Evolutionary conservation across 371 early-diverging fungal species (phyloP).

Genomic region (Apophysomyces trapeziformis): DNA sequence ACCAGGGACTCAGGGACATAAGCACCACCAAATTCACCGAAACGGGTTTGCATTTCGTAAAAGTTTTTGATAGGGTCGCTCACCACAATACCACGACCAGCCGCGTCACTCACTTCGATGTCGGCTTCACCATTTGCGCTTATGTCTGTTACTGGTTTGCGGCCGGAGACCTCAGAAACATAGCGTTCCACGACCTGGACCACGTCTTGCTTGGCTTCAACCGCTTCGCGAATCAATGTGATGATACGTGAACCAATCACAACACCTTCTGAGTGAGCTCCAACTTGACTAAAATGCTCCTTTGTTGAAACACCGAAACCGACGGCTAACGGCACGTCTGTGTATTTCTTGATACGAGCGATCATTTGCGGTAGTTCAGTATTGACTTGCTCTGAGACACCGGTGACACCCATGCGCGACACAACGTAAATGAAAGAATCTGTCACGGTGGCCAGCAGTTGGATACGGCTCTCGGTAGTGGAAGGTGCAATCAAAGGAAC

Average conservation of each 20-base stretch:
- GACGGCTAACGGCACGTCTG: conserved; percentile 87
- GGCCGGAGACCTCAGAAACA: conserved; percentile 67
- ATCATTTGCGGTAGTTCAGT: conserved; percentile 75
- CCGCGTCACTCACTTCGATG: conserved; percentile 33
- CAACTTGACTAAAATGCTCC: conserved; percentile 87
- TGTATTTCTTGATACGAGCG: conserved; percentile 76
- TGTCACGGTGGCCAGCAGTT: conserved; percentile 77
- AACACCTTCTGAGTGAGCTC: conserved; percentile 90
- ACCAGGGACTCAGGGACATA: conserved; percentile 96
- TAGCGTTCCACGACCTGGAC: conserved; percentile 62
- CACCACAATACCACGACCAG: conserved; percentile 24
- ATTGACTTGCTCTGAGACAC: conserved; percentile 69
- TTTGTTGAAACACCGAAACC: conserved; percentile 95
- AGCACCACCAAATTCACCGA: conserved; percentile 96
- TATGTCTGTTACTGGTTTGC: conserved; percentile 33
- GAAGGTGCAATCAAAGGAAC: conserved; percentile 95
- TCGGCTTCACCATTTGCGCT: conserved; percentile 37
- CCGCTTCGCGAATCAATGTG: conserved; percentile 71
- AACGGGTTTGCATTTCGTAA: conserved; percentile 72
- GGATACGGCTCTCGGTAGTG: conserved; percentile 84
- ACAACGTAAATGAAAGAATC: conserved; percentile 96
- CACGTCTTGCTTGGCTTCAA: conserved; percentile 49
- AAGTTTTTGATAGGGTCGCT: conserved; percentile 39
- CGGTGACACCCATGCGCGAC: conserved; percentile 93
- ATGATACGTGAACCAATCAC: conserved; percentile 94